Percentiles rank a stretch among this genome's conserved stretches.
These are phyloP conservation scores for Pythium diclinum DNA, from an alignment of 352 stramenopile genomes.

Conservation along the genomic window DNA sequence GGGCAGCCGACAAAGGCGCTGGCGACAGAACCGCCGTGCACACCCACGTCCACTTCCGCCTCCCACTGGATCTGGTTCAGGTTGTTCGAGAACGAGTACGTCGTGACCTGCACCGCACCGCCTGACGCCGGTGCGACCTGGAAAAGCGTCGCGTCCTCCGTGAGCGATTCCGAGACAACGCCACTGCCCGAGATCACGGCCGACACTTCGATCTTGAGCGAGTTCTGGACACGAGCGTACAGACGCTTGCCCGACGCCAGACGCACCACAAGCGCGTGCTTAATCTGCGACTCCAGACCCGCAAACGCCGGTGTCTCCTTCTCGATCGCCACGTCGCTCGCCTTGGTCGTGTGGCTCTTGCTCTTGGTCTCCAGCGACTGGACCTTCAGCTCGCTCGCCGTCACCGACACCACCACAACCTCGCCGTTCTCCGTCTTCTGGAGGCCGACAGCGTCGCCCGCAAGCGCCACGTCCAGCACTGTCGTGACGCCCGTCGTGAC, in stretches of 20 bases:
- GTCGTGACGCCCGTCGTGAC: conserved; percentile 16
- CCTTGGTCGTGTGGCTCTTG: conserved; percentile 15
- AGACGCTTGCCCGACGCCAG: conserved; percentile 57
- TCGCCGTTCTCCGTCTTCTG: conserved; percentile 35
- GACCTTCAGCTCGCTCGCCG: conserved; percentile 33
- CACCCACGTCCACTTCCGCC: conserved; percentile 41
- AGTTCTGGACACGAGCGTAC: conserved; percentile 46
- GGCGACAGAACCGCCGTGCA: conserved; percentile 50
- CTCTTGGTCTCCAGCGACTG: conserved; percentile 37
- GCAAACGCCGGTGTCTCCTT: conserved; percentile 31
- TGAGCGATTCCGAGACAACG: conserved; percentile 51
- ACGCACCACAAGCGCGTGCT: conserved; percentile 45
- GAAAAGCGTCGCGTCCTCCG: conserved; percentile 54
- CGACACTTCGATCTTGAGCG: conserved; percentile 38
- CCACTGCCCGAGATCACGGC: conserved; percentile 40
- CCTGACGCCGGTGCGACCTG: conserved; percentile 32
- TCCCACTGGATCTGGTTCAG: conserved; percentile 38
- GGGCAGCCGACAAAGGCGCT: conserved; percentile 55
- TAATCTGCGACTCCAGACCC: conserved; percentile 39
- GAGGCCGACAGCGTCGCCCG: conserved; percentile 24
- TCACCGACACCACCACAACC: conserved; percentile 30
- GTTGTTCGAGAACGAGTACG: conserved; percentile 37
- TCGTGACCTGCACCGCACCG: conserved; percentile 38
- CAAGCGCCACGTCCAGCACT: background rate
- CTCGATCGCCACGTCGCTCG: background rate